phyloP scores from a whole-genome alignment of 2,329 filamentous ascomycete species.

The Rasamsonia emersonii region DNA sequence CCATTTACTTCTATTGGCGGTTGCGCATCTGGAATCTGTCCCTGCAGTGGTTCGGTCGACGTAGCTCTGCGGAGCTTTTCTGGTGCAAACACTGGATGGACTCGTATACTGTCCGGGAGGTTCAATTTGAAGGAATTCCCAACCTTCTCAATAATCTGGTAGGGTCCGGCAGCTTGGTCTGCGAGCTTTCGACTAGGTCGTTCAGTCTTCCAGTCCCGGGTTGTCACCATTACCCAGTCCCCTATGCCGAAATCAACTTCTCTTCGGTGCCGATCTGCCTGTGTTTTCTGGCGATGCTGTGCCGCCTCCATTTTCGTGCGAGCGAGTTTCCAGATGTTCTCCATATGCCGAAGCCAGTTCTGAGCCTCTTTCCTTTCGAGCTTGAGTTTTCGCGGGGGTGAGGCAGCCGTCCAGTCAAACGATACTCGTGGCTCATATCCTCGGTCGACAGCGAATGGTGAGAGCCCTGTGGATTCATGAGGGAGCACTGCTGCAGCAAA shows the following conservation, averaged over 20 bases:
- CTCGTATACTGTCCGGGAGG: slow-evolving; percentile 1
- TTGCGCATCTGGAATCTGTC: background rate
- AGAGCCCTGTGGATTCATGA: slow-evolving; percentile 3
- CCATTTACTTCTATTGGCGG: background rate
- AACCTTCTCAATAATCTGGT: slow-evolving; percentile 1
- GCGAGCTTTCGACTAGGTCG: slow-evolving; percentile 1
- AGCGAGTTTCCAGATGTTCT: slow-evolving; percentile 5
- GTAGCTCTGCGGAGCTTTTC: slow-evolving; percentile 1
- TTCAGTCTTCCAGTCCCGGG: background rate
- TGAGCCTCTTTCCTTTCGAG: background rate
- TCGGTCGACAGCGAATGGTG: slow-evolving; percentile 1
- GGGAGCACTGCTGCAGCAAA: slow-evolving; percentile 1
- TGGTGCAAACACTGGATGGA: slow-evolving; percentile 5
- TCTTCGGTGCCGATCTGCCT: slow-evolving; percentile 2
- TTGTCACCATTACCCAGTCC: slow-evolving; percentile 1
- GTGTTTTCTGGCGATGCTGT: background rate
- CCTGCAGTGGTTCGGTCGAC: slow-evolving; percentile 1
- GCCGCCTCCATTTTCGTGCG: background rate
- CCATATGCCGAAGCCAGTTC: background rate
- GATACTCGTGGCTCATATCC: slow-evolving; percentile 5
- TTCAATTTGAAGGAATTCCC: slow-evolving; percentile 1
- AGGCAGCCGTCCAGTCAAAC: slow-evolving; percentile 5
- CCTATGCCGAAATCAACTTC: slow-evolving; percentile 3
- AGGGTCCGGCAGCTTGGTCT: slow-evolving; percentile 1
- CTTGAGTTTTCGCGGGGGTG: background rate